Evolutionary conservation across 345 rosid species (phyloP).

Genomic region (Psidium friedrichsthalianum): DNA sequence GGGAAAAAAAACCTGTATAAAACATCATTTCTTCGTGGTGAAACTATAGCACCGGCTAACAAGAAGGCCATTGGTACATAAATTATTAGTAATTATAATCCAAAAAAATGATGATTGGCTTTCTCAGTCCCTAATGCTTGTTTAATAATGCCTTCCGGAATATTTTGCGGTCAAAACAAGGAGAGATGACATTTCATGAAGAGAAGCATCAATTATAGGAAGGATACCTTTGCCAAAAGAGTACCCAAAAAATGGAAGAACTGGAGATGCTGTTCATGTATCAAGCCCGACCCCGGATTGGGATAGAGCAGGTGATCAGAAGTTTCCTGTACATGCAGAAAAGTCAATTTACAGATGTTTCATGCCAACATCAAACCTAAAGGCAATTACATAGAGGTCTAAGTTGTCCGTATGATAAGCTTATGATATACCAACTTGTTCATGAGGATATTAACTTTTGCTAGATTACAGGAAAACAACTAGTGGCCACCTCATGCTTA

Average conservation of each 20-base stretch:
- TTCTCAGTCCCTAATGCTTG: background rate
- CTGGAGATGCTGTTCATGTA: conserved; percentile 94
- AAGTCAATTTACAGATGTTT: background rate
- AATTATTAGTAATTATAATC: background rate
- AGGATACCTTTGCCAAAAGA: conserved; percentile 76
- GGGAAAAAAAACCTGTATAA: background rate
- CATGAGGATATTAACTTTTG: background rate
- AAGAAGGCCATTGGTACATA: background rate
- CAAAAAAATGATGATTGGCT: background rate
- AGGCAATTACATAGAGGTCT: background rate
- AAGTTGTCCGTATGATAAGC: background rate
- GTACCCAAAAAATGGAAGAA: conserved; percentile 93
- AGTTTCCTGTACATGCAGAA: conserved; percentile 57
- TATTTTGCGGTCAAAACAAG: background rate
- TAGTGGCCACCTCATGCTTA: background rate
- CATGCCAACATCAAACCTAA: background rate
- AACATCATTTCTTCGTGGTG: background rate
- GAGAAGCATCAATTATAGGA: background rate
- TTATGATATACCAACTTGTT: background rate
- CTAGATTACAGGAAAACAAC: background rate
- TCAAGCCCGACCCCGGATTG: conserved; percentile 97
- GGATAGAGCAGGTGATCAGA: conserved; percentile 94
- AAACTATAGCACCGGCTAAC: background rate
- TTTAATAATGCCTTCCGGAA: background rate
- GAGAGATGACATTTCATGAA: background rate